Conservation (phyloP, 352 stramenopile genomes). For the Phytophthora citricola region DNA sequence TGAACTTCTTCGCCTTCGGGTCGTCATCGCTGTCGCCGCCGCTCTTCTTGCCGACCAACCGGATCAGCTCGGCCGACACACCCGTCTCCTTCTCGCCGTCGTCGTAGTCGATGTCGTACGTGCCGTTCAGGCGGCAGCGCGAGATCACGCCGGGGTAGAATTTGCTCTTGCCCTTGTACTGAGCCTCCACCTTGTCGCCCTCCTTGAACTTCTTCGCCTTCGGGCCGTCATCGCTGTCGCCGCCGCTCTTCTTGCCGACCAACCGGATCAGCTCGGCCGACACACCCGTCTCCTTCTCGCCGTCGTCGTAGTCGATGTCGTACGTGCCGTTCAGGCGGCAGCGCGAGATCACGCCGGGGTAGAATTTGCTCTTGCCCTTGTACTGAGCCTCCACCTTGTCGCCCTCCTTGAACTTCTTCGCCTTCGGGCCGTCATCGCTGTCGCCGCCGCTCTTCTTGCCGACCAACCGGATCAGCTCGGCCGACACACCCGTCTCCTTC, state of each 20-base stretch:
- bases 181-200: too few relatives aligned
- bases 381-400: too few relatives aligned
- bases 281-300: slow-evolving; percentile 71
- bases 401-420: slow-evolving; percentile 37
- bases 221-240: slow-evolving; percentile 26
- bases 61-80: slow-evolving; percentile 54
- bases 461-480: slow-evolving; percentile 43
- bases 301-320: slow-evolving; percentile 85
- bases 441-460: slow-evolving; percentile 27
- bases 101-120: slow-evolving; percentile 83
- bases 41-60: slow-evolving; percentile 25
- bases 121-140: slow-evolving; percentile 63
- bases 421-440: slow-evolving; percentile 26
- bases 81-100: slow-evolving; percentile 77
- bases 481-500: slow-evolving; percentile 58
- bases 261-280: slow-evolving; percentile 45
- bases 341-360: slow-evolving; percentile 67
- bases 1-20: slow-evolving; percentile 32
- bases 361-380: slow-evolving; percentile 69
- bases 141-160: slow-evolving; percentile 81
- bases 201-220: slow-evolving; percentile 34
- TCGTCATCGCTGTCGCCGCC: slow-evolving; percentile 25
- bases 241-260: slow-evolving; percentile 25
- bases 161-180: slow-evolving; percentile 64
- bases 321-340: slow-evolving; percentile 74